Base-by-base conservation (phyloP, 228 moss, liverwort and hornwort genomes). In the Sphagnum fallax region DNA sequence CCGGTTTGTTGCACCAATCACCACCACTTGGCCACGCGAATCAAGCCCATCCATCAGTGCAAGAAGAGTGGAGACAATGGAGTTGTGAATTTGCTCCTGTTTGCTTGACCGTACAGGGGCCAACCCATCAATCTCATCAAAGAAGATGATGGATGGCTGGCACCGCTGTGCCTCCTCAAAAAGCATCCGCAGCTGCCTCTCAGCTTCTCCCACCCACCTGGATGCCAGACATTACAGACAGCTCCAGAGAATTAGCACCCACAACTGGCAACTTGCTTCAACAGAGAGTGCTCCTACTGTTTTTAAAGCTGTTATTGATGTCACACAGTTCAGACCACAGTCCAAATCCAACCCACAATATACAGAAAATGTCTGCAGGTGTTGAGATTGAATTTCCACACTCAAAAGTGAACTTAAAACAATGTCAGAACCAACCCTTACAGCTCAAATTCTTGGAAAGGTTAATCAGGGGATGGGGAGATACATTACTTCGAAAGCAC, bases 141-240 rank as follows among this genome's bases (percentile, higher is more conserved):
- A 92, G 63, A 92, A 92, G 49, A 92, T 92, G 15, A 92, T 92
- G 67, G 91, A 87, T 51, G 91, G 91, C 71, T 92, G 91, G 76
- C 91, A 92, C 13, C 89, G 82, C 66, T 92, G 91, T 65, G 91
- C 91, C 74, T 91, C 91, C 79, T 91, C 91, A 13, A 91, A 91
- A 12, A 91, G 87, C 82, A 89, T 80, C n/a, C 89, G 89, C 52
- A 91, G 75, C 73, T 91, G 91, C 51, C 91, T 80, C 83, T 92
- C 91, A 13, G 91, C 89, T 83, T 91, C 91, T 67, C 91, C 91
- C 6, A 91, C 91, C 91, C 91, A 91, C 79, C 89, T 91, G 73
- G 32, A 32, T 32, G 32, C 32, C 32, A 32, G 32, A 32, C 76
- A 71, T 32, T 2, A 32, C 32, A 32, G 32, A 32, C 32, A 32